phyloP scores from a whole-genome alignment of 2,329 filamentous ascomycete species.

The Celoporthe dispersa region DNA sequence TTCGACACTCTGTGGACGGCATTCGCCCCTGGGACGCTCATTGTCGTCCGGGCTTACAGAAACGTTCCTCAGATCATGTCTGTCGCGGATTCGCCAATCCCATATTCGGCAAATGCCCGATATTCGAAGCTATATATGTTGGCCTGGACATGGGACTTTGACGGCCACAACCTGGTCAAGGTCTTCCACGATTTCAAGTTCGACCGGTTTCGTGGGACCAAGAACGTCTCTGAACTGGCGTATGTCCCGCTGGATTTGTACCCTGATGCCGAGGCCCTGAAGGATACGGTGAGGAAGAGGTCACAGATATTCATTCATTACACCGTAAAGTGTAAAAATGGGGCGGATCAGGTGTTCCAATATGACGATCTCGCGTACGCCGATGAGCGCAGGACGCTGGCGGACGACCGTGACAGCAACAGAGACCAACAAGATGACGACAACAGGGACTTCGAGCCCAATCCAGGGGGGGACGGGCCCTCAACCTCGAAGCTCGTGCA shows the following conservation, averaged over 20 bases:
- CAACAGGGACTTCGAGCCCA: not conserved
- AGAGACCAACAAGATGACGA: not conserved
- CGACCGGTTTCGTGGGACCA: slow-evolving; percentile 30
- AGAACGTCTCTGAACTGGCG: slow-evolving; percentile 27
- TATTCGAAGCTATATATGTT: not conserved
- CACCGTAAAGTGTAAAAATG: slow-evolving; percentile 17
- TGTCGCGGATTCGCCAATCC: slow-evolving; percentile 24
- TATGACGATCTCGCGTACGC: slow-evolving; percentile 14
- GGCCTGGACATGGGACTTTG: slow-evolving; percentile 29
- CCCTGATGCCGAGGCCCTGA: slow-evolving; percentile 13
- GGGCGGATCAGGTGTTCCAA: slow-evolving; percentile 11
- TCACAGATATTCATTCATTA: slow-evolving; percentile 20
- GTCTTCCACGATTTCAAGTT: slow-evolving; percentile 26
- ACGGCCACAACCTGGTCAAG: slow-evolving; percentile 29
- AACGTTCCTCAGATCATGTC: slow-evolving; percentile 28
- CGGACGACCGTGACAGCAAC: slow-evolving; percentile 13
- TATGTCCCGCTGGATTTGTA: slow-evolving; percentile 25
- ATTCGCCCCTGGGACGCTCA: slow-evolving; percentile 27
- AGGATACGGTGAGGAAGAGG: slow-evolving; percentile 12
- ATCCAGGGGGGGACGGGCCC: not conserved
- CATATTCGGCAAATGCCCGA: not conserved
- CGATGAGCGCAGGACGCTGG: slow-evolving; percentile 13
- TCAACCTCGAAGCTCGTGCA: slow-evolving; percentile 5
- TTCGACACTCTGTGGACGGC: slow-evolving; percentile 31
- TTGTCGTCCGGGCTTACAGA: slow-evolving; percentile 28